Evolutionary conservation across 139 green algal species (phyloP), one percentile per base, ranked within the genome.

Genomic region (Desmodesmus armatus): DNA sequence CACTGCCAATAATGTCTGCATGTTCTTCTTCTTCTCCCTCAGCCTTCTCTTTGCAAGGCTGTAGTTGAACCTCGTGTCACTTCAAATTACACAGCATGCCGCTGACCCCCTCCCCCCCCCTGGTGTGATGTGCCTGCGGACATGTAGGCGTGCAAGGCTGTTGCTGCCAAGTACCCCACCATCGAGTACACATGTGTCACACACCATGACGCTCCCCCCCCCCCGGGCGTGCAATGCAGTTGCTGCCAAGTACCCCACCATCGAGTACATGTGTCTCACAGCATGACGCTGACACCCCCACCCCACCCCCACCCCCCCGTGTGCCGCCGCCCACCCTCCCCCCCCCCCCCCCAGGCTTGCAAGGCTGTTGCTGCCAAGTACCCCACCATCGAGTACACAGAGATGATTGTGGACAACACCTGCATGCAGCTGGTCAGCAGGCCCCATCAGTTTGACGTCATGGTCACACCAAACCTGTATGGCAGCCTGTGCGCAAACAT

Each of bases 371-470:
- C 90, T 3, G 3, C 49, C 6, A 33, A 83, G 21, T 92, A 87
- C 87, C 90, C 88, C 55, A 85, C 93, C 60, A 97, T 99, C 70
- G 73, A 95, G 85, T 98, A 98, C 83, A 91, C 97, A 2, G 96
- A 99, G 90, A 93, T 98, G 82, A 99, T 99, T 78, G 96, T 98
- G 76, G 96, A 99, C 94, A 99, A 99, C 90, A 96, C 95, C 0
- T 99, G 96, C 93, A 99, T 99, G 96, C 95, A 97, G 92, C 87
- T 96, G 27, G 93, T 95, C 35, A 90, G 86, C 75, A 90, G 93
- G 66, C 96, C 96, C 3, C 27, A 87, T 3, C 93, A 97, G 85
- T 99, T 98, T 88, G 96, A 99, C 85, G 96, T 99, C 21, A 96
- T 99, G 92, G 93, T 97, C 66, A 97, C 80, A 23, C 80, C 80